Percentiles rank a stretch among this genome's conserved stretches.
These are phyloP conservation scores for Rhinocladiella similis DNA, from an alignment of 2,329 filamentous ascomycete genomes.

Conservation along the genomic window DNA sequence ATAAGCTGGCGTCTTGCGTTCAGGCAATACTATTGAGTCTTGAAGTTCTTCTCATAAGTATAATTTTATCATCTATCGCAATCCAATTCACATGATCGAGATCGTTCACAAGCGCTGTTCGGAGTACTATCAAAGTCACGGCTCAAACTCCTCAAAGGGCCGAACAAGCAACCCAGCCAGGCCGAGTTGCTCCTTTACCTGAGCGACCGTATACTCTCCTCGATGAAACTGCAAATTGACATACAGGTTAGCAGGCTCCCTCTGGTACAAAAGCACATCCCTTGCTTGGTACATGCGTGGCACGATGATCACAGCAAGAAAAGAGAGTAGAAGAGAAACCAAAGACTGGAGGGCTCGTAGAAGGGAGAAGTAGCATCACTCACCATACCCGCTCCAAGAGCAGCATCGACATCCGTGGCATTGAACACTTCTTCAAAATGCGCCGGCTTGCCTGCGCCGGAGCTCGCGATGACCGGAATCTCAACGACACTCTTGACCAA, in stretches of 20 bases:
- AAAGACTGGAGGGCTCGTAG: too few relatives aligned
- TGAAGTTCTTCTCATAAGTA: too few relatives aligned
- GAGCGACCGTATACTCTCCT: slow-evolving; percentile 88
- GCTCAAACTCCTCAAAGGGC: slow-evolving; percentile 63
- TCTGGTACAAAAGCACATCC: neutral
- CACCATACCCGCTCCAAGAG: slow-evolving; percentile 89
- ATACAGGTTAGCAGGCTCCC: neutral
- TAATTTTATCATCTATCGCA: too few relatives aligned
- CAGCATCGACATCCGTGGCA: slow-evolving; percentile 84
- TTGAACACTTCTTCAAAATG: slow-evolving; percentile 93
- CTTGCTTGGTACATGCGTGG: too few relatives aligned
- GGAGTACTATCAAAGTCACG: neutral
- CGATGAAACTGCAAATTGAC: slow-evolving; percentile 69
- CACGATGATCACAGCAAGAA: too few relatives aligned
- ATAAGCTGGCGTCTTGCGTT: too few relatives aligned
- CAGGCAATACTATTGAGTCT: too few relatives aligned
- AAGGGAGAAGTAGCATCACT: slow-evolving; percentile 33
- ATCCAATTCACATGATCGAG: too few relatives aligned
- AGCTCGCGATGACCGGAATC: slow-evolving; percentile 94
- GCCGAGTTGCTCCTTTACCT: slow-evolving; percentile 83
- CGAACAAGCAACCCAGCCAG: slow-evolving; percentile 75
- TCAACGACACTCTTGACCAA: slow-evolving; percentile 84
- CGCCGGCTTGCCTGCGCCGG: slow-evolving; percentile 80
- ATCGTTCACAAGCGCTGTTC: too few relatives aligned
- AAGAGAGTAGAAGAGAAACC: too few relatives aligned